Evolutionary conservation across 441 rosid species (phyloP).

Genomic region (Adansonia gregorii): DNA sequence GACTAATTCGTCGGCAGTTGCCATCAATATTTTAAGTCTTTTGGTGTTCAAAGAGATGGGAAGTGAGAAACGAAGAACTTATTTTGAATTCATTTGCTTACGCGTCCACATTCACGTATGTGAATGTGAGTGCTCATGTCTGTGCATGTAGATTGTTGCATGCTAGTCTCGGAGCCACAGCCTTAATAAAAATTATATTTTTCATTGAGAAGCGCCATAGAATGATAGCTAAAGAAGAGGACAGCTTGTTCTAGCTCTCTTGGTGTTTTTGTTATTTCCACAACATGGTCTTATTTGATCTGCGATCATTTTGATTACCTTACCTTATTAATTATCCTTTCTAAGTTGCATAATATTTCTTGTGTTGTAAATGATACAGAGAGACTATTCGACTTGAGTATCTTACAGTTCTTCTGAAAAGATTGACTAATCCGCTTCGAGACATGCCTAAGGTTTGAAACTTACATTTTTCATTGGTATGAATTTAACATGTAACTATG

Average conservation of each 20-base stretch:
- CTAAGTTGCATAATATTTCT: conserved; percentile 25
- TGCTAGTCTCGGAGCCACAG: neutral
- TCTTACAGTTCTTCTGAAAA: conserved; percentile 64
- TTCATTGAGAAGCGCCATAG: neutral
- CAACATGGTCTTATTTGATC: conserved; percentile 3
- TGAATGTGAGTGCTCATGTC: neutral
- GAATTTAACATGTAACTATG: conserved; percentile 5
- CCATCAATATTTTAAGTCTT: conserved; percentile 8
- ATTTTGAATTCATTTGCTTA: neutral
- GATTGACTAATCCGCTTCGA: conserved; percentile 84
- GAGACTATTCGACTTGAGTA: conserved; percentile 81
- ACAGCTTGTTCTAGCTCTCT: neutral
- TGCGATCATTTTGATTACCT: neutral
- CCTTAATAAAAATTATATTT: neutral
- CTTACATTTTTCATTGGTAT: conserved; percentile 5
- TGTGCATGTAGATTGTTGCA: neutral
- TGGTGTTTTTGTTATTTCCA: neutral
- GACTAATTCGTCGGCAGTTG: conserved; percentile 4
- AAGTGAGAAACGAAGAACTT: conserved; percentile 13
- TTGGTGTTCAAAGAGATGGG: conserved; percentile 5
- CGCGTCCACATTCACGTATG: neutral
- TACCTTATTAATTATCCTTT: neutral
- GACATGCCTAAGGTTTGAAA: conserved; percentile 76
- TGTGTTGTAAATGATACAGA: conserved; percentile 50
- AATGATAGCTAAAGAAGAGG: neutral